Percentiles rank a stretch among this genome's conserved stretches.
phyloP scores from a whole-genome alignment of 2,329 filamentous ascomycete species.

The Pseudopithomyces maydicus region DNA sequence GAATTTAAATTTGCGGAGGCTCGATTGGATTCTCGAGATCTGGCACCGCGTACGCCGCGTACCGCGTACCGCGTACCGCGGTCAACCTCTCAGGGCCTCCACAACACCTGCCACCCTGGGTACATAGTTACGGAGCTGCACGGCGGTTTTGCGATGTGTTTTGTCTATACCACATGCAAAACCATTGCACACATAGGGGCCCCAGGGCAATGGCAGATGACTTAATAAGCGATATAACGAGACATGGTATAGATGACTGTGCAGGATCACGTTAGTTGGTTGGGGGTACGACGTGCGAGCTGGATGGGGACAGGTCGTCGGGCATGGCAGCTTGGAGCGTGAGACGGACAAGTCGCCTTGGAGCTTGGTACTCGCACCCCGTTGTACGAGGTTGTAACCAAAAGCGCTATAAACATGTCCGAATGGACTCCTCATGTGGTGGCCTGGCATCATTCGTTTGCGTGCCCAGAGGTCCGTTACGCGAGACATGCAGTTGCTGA shows the following conservation, averaged over 20 bases:
- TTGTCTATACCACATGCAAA: too few relatives aligned
- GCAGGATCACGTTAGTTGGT: neutral
- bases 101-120: neutral
- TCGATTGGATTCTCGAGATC: too few relatives aligned
- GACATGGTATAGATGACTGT: neutral
- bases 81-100: neutral
- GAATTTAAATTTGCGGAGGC: too few relatives aligned
- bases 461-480: neutral
- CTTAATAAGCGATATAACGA: too few relatives aligned
- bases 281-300: neutral
- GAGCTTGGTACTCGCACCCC: neutral
- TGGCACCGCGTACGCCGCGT: too few relatives aligned
- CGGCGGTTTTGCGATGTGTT: neutral
- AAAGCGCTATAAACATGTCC: neutral
- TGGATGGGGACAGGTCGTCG: neutral
- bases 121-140: constrained; percentile 3
- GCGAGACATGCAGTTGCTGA: constrained; percentile 6
- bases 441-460: neutral
- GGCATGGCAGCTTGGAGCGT: neutral
- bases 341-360: neutral
- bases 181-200: too few relatives aligned
- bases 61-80: too few relatives aligned
- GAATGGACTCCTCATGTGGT: neutral
- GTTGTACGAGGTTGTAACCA: neutral
- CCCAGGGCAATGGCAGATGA: too few relatives aligned